Conservation (phyloP, 2,329 filamentous ascomycete genomes). For the Plectosphaerella sp. region DNA sequence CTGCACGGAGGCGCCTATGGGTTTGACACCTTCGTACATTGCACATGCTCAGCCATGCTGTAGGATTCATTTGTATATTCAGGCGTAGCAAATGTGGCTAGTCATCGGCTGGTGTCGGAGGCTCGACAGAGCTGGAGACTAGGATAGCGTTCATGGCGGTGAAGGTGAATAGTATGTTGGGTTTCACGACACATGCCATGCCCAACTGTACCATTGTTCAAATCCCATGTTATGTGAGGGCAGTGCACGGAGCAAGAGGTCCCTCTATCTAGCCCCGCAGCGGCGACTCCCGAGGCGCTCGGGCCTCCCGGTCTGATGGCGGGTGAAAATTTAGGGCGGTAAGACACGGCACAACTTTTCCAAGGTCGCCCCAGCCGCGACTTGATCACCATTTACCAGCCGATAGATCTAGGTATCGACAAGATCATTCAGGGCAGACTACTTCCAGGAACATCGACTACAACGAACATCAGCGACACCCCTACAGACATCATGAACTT, state of each 20-base stretch:
- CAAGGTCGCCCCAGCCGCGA: background rate
- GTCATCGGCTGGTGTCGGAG: too few relatives aligned
- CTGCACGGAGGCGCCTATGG: background rate
- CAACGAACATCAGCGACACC: conserved; percentile 24
- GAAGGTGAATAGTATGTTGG: too few relatives aligned
- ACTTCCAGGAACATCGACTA: conserved; percentile 48
- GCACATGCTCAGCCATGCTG: too few relatives aligned
- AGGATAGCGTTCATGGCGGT: too few relatives aligned
- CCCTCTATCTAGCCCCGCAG: background rate
- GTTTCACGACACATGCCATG: too few relatives aligned
- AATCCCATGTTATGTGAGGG: too few relatives aligned
- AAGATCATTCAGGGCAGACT: conserved; percentile 28
- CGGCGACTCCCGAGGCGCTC: background rate
- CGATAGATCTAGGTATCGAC: conserved; percentile 18
- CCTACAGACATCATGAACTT: conserved; percentile 29
- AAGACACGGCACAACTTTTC: background rate
- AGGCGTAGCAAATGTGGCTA: background rate
- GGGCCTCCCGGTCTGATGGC: background rate
- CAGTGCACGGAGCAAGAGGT: background rate
- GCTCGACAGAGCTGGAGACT: too few relatives aligned
- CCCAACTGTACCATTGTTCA: too few relatives aligned
- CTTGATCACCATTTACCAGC: background rate
- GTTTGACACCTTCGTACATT: too few relatives aligned
- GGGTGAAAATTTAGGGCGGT: conserved; percentile 2
- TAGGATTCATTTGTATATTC: background rate